Evolutionary conservation across 176 grass and related monocot species (phyloP).

Genomic region (Hyparrhenia diplandra): DNA sequence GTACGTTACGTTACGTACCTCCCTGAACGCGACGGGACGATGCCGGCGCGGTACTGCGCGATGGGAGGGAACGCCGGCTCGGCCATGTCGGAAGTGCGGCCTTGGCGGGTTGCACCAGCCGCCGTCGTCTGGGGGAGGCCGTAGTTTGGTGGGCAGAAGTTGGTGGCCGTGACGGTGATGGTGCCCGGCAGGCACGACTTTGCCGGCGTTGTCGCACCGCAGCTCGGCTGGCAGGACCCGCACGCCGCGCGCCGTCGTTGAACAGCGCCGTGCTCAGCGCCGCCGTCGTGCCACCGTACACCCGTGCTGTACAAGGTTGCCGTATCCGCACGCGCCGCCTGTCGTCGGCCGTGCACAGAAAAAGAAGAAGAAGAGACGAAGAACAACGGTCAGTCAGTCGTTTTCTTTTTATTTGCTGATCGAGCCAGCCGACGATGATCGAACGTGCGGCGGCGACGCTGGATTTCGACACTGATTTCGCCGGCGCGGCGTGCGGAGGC

Average conservation of each 20-base stretch:
- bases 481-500: not conserved
- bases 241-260: constrained; percentile 68
- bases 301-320: constrained; percentile 90
- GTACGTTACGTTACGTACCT: constrained; percentile 32
- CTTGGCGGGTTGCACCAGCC: constrained; percentile 76
- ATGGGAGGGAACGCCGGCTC: constrained; percentile 69
- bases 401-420: not conserved
- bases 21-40: constrained; percentile 54
- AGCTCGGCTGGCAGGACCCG: constrained; percentile 72
- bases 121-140: constrained; percentile 60
- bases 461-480: too few relatives aligned
- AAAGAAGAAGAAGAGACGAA: not conserved
- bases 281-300: constrained; percentile 88
- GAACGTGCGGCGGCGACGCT: not conserved
- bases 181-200: constrained; percentile 45
- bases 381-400: not conserved
- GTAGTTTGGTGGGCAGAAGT: constrained; percentile 82
- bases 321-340: constrained; percentile 96
- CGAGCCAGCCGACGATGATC: not conserved
- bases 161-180: constrained; percentile 73
- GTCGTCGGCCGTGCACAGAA: not conserved
- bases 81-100: constrained; percentile 70
- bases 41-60: constrained; percentile 67
- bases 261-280: constrained; percentile 92
- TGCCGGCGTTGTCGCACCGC: constrained; percentile 26